Conservation (phyloP, 2,329 filamentous ascomycete species). For the Stagonosporopsis rhizophila region DNA sequence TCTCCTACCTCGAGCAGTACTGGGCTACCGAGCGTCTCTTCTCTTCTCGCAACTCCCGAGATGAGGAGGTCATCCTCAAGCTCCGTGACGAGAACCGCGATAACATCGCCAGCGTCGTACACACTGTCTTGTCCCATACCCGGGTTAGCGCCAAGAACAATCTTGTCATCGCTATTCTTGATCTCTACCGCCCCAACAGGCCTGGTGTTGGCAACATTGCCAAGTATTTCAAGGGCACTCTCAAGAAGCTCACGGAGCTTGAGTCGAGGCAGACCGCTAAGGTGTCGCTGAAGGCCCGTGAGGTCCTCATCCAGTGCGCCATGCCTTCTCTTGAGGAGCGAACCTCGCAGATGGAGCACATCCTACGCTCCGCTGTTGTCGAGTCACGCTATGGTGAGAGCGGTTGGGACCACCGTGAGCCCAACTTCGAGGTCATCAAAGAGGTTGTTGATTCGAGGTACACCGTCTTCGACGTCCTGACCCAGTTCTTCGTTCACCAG, state of each 20-base stretch:
- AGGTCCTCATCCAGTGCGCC: conserved; percentile 96
- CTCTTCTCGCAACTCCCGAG: conserved; percentile 80
- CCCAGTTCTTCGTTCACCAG: conserved; percentile 92
- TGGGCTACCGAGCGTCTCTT: conserved; percentile 86
- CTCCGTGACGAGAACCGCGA: conserved; percentile 98
- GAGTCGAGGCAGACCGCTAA: conserved; percentile 88
- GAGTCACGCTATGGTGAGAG: conserved; percentile 98
- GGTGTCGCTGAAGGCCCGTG: conserved; percentile 95
- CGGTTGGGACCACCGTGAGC: conserved; percentile 94
- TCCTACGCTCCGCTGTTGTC: conserved; percentile 90
- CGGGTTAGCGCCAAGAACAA: conserved; percentile 93
- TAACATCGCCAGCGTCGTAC: conserved; percentile 81
- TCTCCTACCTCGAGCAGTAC: conserved; percentile 80
- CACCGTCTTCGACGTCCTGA: conserved; percentile 95
- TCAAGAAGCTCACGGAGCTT: conserved; percentile 88
- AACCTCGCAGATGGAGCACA: conserved; percentile 97
- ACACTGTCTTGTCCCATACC: conserved; percentile 92
- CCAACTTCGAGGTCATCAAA: conserved; percentile 88
- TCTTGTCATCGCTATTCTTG: conserved; percentile 86
- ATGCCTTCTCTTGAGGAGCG: conserved; percentile 96
- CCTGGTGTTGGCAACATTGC: conserved; percentile 86
- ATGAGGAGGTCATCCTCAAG: conserved; percentile 91
- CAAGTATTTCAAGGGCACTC: conserved; percentile 82
- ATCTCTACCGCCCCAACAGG: conserved; percentile 94
- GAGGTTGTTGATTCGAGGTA: conserved; percentile 99